These are phyloP conservation scores for Ogataea paraovalis DNA, from an alignment of 805 yeast species.

Conservation along the genomic window DNA sequence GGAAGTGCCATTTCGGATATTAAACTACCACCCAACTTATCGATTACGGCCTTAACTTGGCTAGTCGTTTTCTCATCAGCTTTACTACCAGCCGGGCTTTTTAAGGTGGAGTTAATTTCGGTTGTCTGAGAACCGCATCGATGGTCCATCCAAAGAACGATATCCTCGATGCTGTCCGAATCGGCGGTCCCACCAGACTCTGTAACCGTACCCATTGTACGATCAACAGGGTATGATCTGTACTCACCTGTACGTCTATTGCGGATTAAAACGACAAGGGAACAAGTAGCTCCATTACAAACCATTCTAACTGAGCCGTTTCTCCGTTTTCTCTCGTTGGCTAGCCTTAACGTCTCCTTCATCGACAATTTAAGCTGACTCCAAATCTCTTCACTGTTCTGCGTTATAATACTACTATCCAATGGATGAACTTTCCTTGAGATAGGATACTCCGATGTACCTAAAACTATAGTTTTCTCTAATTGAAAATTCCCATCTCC, in stretches of 20 bases:
- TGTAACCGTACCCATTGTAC: neutral
- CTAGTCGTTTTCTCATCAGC: conserved; percentile 3
- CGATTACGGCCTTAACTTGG: neutral
- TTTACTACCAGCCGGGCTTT: too few relatives aligned
- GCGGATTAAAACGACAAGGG: conserved; percentile 44
- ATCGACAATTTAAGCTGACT: conserved; percentile 5
- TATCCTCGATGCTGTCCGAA: conserved; percentile 29
- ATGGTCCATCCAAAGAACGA: conserved; percentile 60
- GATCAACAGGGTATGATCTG: neutral
- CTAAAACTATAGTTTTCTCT: conserved; percentile 1
- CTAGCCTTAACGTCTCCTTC: conserved; percentile 1
- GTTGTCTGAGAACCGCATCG: conserved; percentile 35
- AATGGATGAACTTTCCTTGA: neutral
- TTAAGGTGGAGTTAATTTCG: conserved; percentile 27
- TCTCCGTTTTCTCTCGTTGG: neutral
- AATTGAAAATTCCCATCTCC: too few relatives aligned
- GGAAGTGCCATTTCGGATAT: conserved; percentile 59
- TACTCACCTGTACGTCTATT: conserved; percentile 8
- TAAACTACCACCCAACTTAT: conserved; percentile 18
- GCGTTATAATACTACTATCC: conserved; percentile 10
- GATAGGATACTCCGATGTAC: conserved; percentile 8
- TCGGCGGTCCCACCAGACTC: too few relatives aligned
- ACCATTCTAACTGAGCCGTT: conserved; percentile 23
- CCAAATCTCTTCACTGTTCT: conserved; percentile 14
- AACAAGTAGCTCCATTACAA: conserved; percentile 55